Conservation (phyloP, 140 eudicot genomes). For the Senecio squalidus region DNA sequence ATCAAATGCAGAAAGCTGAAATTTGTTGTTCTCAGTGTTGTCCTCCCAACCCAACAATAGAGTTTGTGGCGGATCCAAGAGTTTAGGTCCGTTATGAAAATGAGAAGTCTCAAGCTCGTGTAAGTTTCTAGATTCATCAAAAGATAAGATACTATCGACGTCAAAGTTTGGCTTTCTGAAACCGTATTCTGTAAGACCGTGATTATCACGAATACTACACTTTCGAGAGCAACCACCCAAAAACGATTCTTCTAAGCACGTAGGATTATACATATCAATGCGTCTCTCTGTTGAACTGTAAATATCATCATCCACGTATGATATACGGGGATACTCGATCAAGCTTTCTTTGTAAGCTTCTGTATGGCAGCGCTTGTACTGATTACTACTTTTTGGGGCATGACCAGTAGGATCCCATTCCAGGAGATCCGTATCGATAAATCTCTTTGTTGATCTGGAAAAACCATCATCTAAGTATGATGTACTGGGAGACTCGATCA, state of each 20-base stretch:
- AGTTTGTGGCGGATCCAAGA: conserved; percentile 21
- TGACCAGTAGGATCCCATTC: conserved; percentile 30
- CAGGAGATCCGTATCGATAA: conserved; percentile 24
- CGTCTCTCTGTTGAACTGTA: neutral
- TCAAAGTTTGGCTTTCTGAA: conserved; percentile 18
- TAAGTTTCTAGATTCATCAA: conserved; percentile 16
- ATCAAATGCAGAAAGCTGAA: conserved; percentile 13
- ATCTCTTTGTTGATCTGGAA: conserved; percentile 8
- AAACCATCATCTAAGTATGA: conserved; percentile 23
- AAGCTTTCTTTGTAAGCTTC: conserved; percentile 7
- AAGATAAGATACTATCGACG: conserved; percentile 22
- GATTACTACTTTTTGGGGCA: conserved; percentile 4
- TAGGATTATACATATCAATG: neutral
- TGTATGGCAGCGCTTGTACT: conserved; percentile 7
- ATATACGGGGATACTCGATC: conserved; percentile 2
- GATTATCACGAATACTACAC: conserved; percentile 6
- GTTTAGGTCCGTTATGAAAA: conserved; percentile 28
- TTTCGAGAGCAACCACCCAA: too few species aligned
- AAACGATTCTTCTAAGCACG: neutral
- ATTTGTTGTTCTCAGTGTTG: conserved; percentile 17
- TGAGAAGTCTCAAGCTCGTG: conserved; percentile 19
- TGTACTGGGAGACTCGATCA: neutral
- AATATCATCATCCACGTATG: conserved; percentile 22
- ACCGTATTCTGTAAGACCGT: conserved; percentile 2
- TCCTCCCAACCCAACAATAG: conserved; percentile 56